Evolutionary conservation across 2,329 filamentous ascomycete genomes (phyloP).

Genomic region (Nemania sp.): DNA sequence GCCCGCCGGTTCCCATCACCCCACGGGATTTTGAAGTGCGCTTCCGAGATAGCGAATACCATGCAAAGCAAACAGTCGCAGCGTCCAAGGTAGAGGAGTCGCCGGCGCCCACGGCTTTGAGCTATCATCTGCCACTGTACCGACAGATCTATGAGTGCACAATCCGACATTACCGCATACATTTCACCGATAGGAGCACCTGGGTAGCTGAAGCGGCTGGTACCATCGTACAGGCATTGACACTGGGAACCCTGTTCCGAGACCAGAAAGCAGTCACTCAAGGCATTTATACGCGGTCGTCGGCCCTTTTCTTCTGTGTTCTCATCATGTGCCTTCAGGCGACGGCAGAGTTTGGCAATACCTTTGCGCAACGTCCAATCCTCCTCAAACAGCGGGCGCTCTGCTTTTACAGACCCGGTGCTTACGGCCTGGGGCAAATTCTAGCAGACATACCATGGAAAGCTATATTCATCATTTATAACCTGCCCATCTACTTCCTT

Average conservation of each 20-base stretch:
- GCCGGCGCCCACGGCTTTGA: neutral
- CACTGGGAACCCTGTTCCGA: constrained; percentile 41
- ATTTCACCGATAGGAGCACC: constrained; percentile 30
- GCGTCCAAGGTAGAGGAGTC: constrained; percentile 6
- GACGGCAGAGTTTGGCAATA: constrained; percentile 60
- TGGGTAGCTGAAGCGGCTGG: constrained; percentile 36
- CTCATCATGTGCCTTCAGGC: constrained; percentile 62
- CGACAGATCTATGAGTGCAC: constrained; percentile 55
- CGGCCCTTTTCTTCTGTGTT: constrained; percentile 57
- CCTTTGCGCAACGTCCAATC: constrained; percentile 36
- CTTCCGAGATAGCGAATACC: constrained; percentile 45
- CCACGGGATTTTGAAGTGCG: constrained; percentile 58
- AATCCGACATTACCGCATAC: constrained; percentile 56
- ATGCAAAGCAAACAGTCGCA: constrained; percentile 2
- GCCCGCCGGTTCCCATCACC: constrained; percentile 55
- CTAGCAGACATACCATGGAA: constrained; percentile 57
- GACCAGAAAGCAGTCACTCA: constrained; percentile 38
- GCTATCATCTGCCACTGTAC: constrained; percentile 43
- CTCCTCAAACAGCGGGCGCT: constrained; percentile 51
- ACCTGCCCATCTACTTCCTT: constrained; percentile 58
- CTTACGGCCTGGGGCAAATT: constrained; percentile 40
- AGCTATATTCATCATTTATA: constrained; percentile 53
- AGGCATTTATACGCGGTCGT: constrained; percentile 41
- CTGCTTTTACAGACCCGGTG: constrained; percentile 49
- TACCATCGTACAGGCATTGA: constrained; percentile 38